Base-by-base conservation (phyloP, 1,284 basidiomycete species). In the Cryptococcus neoformans region DNA sequence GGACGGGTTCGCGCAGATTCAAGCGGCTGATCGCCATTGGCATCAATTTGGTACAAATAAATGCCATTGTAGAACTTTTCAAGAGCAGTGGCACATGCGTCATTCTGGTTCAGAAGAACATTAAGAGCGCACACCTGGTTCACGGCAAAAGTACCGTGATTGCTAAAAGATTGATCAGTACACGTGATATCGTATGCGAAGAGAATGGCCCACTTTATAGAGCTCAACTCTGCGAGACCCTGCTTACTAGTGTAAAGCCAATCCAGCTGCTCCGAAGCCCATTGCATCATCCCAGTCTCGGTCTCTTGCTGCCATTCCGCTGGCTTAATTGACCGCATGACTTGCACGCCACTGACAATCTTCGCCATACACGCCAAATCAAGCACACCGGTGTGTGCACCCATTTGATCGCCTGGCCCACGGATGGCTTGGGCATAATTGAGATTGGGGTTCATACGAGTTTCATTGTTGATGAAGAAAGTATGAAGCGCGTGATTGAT, bases 371-470 rank as follows among this genome's bases (percentile, higher is more conserved):
- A 44, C 47, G 64, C 64, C 53, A 59, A 17, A 56, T 69, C 67
- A 28, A 69, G 59, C 3, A 67, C 55, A 52, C 67, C 67, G 9
- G 63, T 65, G 49, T 66, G 64, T 17, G 44, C 44, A 10, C 65
- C 67, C 9, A 28, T 37, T 47, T 62, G 59, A 10, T 53, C 51
- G 9, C 53, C 48, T 17, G 85, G 85, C 0, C 87, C 87, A 4
- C 87, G 81, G 36, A 83, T 70, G 70, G 86, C 80, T 66, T 89
- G 87, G 0, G 81, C 85, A 65, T 82, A 88, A 62, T 85, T 81
- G 56, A 88, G 75, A 68, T 87, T 84, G 2, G 87, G 87, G 62
- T 86, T 85, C 84, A 88, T 87, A 21, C 69, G 77, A 0, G 85
- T 87, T 6, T 72, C 75, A 0, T 78, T 57, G 59, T 86, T 79